Evolutionary conservation across 768 basidiomycete species (phyloP).

Genomic region (Tremella yokohamensis): DNA sequence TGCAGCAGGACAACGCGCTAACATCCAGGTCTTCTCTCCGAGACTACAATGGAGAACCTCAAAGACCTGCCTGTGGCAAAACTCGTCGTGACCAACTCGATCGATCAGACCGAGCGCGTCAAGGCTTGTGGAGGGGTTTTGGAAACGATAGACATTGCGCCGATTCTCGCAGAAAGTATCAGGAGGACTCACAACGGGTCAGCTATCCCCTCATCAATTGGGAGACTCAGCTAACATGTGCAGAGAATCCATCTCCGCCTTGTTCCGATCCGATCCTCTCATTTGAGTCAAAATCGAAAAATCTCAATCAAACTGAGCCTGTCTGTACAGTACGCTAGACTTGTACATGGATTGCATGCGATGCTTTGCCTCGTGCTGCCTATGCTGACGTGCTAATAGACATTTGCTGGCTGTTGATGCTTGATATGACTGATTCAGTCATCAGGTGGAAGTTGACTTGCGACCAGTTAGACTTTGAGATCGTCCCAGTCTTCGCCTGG

Average conservation of each 20-base stretch:
- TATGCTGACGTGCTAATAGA: too few species aligned
- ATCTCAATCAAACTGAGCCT: too few species aligned
- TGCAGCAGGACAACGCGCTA: not conserved
- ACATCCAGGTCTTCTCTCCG: conserved; percentile 73
- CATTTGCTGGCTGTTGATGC: too few species aligned
- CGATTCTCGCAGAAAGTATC: conserved; percentile 93
- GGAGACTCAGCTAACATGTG: conserved; percentile 7
- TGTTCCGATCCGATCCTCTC: conserved; percentile 41
- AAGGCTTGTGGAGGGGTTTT: conserved; percentile 69
- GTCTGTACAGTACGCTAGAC: too few species aligned
- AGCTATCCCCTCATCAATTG: conserved; percentile 10
- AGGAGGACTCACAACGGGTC: conserved; percentile 87
- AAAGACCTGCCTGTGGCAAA: conserved; percentile 75
- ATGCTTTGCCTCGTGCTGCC: too few species aligned
- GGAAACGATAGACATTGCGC: conserved; percentile 90
- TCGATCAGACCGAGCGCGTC: conserved; percentile 76
- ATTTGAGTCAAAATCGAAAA: too few species aligned
- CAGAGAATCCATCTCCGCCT: conserved; percentile 50
- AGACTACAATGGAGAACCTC: conserved; percentile 74
- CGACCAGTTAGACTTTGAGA: conserved; percentile 8
- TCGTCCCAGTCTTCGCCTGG: conserved; percentile 18
- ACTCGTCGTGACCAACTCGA: conserved; percentile 96
- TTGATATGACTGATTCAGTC: too few species aligned
- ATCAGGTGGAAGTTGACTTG: too few species aligned
- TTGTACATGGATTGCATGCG: too few species aligned